Evolutionary conservation across 345 rosid genomes (phyloP), one percentile per base, ranked within the genome.

Genomic region (Linum tenue): DNA sequence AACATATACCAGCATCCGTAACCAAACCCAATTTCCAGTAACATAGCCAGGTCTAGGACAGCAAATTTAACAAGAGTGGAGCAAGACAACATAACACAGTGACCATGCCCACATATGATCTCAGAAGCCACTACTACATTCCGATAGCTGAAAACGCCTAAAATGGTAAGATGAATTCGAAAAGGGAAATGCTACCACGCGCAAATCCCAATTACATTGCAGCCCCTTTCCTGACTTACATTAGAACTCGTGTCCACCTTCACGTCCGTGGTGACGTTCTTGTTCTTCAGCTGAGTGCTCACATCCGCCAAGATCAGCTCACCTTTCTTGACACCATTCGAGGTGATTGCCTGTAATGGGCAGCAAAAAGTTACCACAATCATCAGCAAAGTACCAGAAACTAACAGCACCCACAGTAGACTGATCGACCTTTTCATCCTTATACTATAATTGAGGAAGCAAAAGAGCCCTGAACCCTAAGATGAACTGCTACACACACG

Each of bases 191-290:
- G 44, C 44, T 4, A 8, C 53, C 14, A 48, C 7, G 53, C 9
- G 44, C 44, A 41, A 4, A 41, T 8, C 9, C 44, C 9, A 4
- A 41, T 41, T 0, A 8, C 44, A 48, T 9, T 48, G 53, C 53
- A 48, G 9, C 53, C 14, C 14, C 53, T 10, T 48, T 9, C 14
- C 7, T 41, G 15, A 62, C 64, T 39, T 15, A 62, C 64, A 39
- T 62, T 62, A 43, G 64, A 62, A 43, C 7, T 62, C 7, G 79
- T 75, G 64, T 75, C 79, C 14, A 75, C 79, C 68, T 75, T 75
- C 7, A 75, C 55, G 65, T 75, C 75, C 43, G 79, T 71, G 16
- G 79, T 75, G 64, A 75, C 65, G 59, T 75, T 75, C 67, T 75
- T 75, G 69, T 71, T 75, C 79, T 75, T 71, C 31, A 67, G 64